Conservation (phyloP, 208 protist genomes). For the Trypanosoma scelopori region DNA sequence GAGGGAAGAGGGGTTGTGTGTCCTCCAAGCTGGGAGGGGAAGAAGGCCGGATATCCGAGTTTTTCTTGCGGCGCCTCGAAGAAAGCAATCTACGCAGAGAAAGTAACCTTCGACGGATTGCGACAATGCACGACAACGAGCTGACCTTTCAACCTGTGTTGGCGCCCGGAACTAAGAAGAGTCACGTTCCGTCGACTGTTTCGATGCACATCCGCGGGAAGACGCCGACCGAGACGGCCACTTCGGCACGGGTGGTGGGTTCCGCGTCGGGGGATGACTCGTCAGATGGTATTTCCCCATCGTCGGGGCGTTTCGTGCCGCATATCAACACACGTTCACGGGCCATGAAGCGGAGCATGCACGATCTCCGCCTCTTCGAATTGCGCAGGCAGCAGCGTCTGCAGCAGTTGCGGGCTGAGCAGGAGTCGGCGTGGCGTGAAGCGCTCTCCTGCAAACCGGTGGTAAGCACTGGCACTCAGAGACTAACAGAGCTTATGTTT, state of each 20-base stretch:
- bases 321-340: constrained; percentile 19
- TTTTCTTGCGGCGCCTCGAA: constrained; percentile 11
- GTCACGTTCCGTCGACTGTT: neutral
- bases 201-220: neutral
- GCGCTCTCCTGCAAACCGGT: neutral
- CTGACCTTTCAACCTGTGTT: constrained; percentile 9
- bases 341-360: constrained; percentile 7
- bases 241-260: neutral
- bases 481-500: constrained; percentile 8
- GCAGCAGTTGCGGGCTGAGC: constrained; percentile 9
- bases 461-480: constrained; percentile 7
- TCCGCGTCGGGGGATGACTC: neutral
- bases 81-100: constrained; percentile 10
- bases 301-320: neutral
- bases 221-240: neutral
- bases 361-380: constrained; percentile 19
- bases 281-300: neutral
- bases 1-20: neutral
- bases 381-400: constrained; percentile 11
- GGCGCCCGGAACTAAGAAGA: constrained; percentile 6
- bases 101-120: constrained; percentile 5
- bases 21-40: neutral
- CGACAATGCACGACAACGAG: constrained; percentile 2
- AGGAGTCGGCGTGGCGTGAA: constrained; percentile 1
- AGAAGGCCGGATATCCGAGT: neutral